A percentile compares a stretch with the other conserved stretches of the same genome.
phyloP scores from a whole-genome alignment of 148 eudicot species.

The Salicornia ramosissima region DNA sequence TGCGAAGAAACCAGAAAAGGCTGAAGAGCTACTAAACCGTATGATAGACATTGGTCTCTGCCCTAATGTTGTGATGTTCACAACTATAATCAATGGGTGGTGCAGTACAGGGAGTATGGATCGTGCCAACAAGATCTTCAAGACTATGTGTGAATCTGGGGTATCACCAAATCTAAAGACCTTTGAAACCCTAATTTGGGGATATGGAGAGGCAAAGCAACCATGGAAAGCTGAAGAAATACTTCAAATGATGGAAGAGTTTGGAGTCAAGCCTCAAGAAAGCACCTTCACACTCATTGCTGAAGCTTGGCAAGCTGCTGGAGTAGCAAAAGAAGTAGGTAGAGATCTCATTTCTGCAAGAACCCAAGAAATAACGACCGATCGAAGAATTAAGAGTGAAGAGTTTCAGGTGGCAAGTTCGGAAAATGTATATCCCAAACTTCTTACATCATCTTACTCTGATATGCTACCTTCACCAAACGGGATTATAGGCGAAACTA shows the following conservation, averaged over 20 bases:
- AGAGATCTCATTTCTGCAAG: conserved; percentile 17
- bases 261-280: conserved; percentile 47
- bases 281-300: conserved; percentile 42
- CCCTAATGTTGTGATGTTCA: conserved; percentile 74
- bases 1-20: conserved; percentile 57
- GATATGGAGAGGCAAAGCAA: conserved; percentile 63
- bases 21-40: conserved; percentile 51
- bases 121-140: conserved; percentile 48
- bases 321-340: conserved; percentile 33
- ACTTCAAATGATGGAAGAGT: conserved; percentile 50
- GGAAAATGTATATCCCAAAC: conserved; percentile 32
- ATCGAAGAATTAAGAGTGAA: conserved; percentile 13
- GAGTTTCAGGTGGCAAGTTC: conserved; percentile 27
- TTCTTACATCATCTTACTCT: conserved; percentile 17
- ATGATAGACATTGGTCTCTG: conserved; percentile 41
- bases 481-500: conserved; percentile 30
- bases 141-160: conserved; percentile 47
- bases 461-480: conserved; percentile 30
- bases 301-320: conserved; percentile 54
- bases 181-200: conserved; percentile 73
- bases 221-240: conserved; percentile 70
- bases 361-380: background rate
- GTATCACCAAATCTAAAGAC: conserved; percentile 67
- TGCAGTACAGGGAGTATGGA: conserved; percentile 60
- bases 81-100: conserved; percentile 75